Conservation (phyloP, 2,329 filamentous ascomycete species). For the Claviceps sp. region DNA sequence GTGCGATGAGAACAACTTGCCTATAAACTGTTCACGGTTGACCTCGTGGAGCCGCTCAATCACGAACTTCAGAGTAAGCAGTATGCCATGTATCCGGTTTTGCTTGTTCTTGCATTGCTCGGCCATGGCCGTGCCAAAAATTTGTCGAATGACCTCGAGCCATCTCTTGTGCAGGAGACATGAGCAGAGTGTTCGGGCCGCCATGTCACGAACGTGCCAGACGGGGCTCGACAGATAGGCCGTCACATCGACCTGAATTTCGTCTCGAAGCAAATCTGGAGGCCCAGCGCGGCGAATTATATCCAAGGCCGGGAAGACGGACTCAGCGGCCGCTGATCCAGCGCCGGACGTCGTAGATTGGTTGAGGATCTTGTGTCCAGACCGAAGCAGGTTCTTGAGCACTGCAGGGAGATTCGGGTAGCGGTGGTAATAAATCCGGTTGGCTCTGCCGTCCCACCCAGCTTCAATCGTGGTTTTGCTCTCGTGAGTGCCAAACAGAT, state of each 20-base stretch:
- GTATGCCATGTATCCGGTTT: conserved; percentile 45
- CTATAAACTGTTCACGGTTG: conserved; percentile 25
- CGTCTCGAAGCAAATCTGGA: conserved; percentile 39
- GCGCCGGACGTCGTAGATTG: conserved; percentile 16
- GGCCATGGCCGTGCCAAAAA: conserved; percentile 20
- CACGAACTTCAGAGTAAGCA: conserved; percentile 43
- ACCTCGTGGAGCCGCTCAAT: conserved; percentile 39
- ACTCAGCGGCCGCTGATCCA: conserved; percentile 35
- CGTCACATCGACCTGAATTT: conserved; percentile 44
- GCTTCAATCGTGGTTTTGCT: conserved; percentile 49
- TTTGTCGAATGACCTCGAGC: conserved; percentile 25
- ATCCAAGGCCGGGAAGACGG: conserved; percentile 72
- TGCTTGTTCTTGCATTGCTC: conserved; percentile 18
- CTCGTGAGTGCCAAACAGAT: conserved; percentile 62
- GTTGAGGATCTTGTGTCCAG: conserved; percentile 32
- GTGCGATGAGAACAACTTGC: conserved; percentile 19
- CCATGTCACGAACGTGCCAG: conserved; percentile 74
- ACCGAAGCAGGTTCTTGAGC: conserved; percentile 47
- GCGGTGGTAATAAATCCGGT: conserved; percentile 55
- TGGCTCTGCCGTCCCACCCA: conserved; percentile 50
- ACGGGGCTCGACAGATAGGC: conserved; percentile 53
- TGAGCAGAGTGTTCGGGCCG: conserved; percentile 57
- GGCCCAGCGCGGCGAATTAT: conserved; percentile 61
- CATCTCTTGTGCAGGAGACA: conserved; percentile 41
- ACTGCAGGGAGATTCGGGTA: conserved; percentile 53